phyloP scores from a whole-genome alignment of 2,329 filamentous ascomycete species.

The Macrophomina pseudophaseolina region DNA sequence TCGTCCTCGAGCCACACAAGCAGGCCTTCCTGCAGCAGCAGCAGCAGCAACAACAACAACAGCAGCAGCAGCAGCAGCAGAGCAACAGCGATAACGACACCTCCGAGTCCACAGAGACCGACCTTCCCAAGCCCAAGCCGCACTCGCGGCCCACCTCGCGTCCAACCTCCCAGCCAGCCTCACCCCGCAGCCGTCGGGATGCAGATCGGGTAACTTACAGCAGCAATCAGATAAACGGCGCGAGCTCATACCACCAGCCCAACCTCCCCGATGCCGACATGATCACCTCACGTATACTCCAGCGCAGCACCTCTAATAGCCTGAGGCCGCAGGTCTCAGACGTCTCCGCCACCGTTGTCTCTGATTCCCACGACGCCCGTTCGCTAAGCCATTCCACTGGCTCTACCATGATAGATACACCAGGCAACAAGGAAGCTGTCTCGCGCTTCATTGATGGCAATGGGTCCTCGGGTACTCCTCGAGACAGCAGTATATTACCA shows the following conservation, averaged over 20 bases:
- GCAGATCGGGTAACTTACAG: slow-evolving; percentile 21
- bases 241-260: slow-evolving; percentile 39
- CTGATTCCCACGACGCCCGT: slow-evolving; percentile 40
- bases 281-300: slow-evolving; percentile 70
- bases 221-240: slow-evolving; percentile 35
- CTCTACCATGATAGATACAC: slow-evolving; percentile 47
- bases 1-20: slow-evolving; percentile 43
- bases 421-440: slow-evolving; percentile 43
- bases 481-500: slow-evolving; percentile 45
- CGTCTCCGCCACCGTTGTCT: slow-evolving; percentile 60
- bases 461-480: slow-evolving; percentile 48
- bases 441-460: slow-evolving; percentile 53
- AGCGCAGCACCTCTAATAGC: slow-evolving; percentile 66
- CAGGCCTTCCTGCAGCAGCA: slow-evolving; percentile 20
- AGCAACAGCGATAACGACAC: slow-evolving; percentile 26
- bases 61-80: slow-evolving; percentile 28
- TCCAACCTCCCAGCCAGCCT: slow-evolving; percentile 33
- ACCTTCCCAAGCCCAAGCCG: slow-evolving; percentile 9
- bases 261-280: slow-evolving; percentile 62
- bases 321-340: slow-evolving; percentile 69
- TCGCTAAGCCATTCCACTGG: slow-evolving; percentile 39
- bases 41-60: slow-evolving; percentile 28
- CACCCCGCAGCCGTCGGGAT: slow-evolving; percentile 35
- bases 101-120: slow-evolving; percentile 29
- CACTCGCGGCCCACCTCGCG: slow-evolving; percentile 29